Evolutionary conservation across 2,329 filamentous ascomycete species (phyloP).

Genomic region (Clonostachys solani): DNA sequence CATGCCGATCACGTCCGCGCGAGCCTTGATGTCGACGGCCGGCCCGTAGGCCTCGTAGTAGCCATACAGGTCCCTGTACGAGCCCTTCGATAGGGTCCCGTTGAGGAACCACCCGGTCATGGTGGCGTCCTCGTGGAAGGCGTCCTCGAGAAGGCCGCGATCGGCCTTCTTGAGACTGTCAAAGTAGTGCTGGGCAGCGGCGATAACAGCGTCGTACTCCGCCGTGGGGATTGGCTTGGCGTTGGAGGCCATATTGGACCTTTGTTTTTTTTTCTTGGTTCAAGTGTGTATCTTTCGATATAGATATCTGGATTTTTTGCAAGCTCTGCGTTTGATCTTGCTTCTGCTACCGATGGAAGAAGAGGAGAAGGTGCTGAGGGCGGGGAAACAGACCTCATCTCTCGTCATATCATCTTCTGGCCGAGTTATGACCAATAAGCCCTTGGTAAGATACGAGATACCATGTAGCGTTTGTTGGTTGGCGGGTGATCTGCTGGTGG

Average conservation of each 20-base stretch:
- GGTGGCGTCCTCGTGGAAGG: conserved; percentile 7
- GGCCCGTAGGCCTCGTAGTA: conserved; percentile 1
- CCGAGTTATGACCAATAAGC: no score
- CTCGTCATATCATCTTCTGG: no score
- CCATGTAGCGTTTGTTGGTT: no score
- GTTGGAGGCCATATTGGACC: neutral
- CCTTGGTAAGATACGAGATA: no score
- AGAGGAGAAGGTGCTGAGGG: no score
- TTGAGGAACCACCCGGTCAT: conserved; percentile 6
- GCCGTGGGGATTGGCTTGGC: conserved; percentile 2
- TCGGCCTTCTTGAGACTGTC: conserved; percentile 4
- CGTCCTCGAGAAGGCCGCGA: neutral
- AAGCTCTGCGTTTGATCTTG: no score
- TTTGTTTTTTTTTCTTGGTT: neutral
- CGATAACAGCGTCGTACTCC: conserved; percentile 5
- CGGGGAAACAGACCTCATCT: no score
- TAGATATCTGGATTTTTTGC: no score
- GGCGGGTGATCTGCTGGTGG: no score
- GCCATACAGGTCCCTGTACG: conserved; percentile 1
- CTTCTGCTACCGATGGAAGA: no score
- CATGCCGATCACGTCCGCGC: conserved; percentile 8
- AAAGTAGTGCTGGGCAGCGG: conserved; percentile 3
- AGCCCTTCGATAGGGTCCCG: neutral
- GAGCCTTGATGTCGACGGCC: conserved; percentile 3
- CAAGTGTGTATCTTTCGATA: no score